A percentile compares a stretch with the other conserved stretches of the same genome.
Conservation (phyloP, 768 basidiomycete genomes). For the Agaricus sinodeliciosus region DNA sequence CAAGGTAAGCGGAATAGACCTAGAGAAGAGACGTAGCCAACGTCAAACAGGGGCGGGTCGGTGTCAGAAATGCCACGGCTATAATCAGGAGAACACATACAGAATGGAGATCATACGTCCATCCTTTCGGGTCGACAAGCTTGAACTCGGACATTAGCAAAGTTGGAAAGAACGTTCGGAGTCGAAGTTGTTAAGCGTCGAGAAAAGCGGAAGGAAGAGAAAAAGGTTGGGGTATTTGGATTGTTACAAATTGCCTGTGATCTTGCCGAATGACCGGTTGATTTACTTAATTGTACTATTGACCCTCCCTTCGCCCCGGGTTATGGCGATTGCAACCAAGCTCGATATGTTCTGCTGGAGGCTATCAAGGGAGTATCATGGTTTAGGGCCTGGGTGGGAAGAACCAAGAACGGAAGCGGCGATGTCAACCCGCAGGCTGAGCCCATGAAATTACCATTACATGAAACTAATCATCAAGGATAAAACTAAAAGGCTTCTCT, state of each 20-base stretch:
- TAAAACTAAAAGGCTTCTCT: too few species aligned
- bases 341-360: too few species aligned
- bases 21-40: conserved; percentile 11
- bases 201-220: neutral
- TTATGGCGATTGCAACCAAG: too few species aligned
- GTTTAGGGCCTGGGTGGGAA: neutral
- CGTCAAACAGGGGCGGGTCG: neutral
- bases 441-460: too few species aligned
- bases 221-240: too few species aligned
- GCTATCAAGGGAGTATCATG: too few species aligned
- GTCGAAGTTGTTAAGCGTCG: neutral
- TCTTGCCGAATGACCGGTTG: too few species aligned
- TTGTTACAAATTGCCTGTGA: too few species aligned
- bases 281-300: too few species aligned
- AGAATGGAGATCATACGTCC: conserved; percentile 77
- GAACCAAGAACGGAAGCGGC: neutral
- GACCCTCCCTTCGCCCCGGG: too few species aligned
- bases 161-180: neutral
- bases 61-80: conserved; percentile 1
- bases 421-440: neutral
- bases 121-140: conserved; percentile 67
- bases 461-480: too few species aligned
- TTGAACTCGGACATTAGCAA: conserved; percentile 57
- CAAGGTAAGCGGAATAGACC: conserved; percentile 74
- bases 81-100: conserved; percentile 33